Base-by-base conservation (phyloP, 257 asterid species). In the Primulina huaijiensis region DNA sequence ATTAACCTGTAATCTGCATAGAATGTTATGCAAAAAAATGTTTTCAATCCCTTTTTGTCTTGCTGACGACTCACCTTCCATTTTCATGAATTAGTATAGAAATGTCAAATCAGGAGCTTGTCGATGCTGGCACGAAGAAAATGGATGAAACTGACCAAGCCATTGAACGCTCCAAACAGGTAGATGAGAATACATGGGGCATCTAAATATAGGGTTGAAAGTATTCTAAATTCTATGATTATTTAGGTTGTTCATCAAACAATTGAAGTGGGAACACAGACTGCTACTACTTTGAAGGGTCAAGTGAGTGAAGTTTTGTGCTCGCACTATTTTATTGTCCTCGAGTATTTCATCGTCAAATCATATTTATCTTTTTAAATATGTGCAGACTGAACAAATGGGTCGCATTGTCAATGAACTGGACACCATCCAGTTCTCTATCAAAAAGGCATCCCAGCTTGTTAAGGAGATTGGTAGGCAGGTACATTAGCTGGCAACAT, bases 131-230 rank as follows among this genome's bases (percentile, higher is more conserved):
- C 60, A 77, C 50, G 69, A 86, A 76, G 84, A 82, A 80, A 37
- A 86, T 94, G 96, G 97, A 94, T 75, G 97, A 94, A 92, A 94
- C 99, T 72, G 99, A 94, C 82, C 97, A 94, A 82, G 92, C 97
- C 79, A 86, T 94, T 82, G 97, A 94, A 77, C 97, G 99, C 71
- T 94, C 99, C 70, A 89, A 94, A 84, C 99, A 94, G 95, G 99
- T 89, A 68, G 68, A 66, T 27, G 55, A 43, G 64, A 33, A 59
- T 52, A 64, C 72, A 30, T 60, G 31, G 9, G 46, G 68, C 70
- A 73, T 65, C 76, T 63, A 19, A 64, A 60, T 73, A 27, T 52
- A 35, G 40, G 34, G 72, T 66, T 78, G 29, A 64, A 61, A 8
- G 17, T 57, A 65, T 69, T 59, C 68, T 75, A 7, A 78, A 78